Percentiles rank a stretch among this genome's conserved stretches.
Conservation (phyloP, 345 rosid genomes). For the Gossypium longicalyx region DNA sequence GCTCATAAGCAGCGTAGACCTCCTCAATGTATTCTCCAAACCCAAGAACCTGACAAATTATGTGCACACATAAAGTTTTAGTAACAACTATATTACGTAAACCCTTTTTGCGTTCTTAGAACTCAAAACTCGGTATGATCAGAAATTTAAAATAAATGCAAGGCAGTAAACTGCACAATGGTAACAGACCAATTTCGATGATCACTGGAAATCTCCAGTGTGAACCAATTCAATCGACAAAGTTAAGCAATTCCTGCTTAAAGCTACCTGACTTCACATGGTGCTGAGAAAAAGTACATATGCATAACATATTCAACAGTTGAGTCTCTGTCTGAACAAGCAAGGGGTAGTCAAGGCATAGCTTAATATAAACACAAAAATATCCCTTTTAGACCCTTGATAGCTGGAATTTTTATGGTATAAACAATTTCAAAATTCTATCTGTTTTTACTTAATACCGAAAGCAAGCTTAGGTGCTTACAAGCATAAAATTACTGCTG, state of each 20-base stretch:
- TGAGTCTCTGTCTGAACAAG: background rate
- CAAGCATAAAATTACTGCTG: background rate
- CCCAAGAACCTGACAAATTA: constrained; percentile 70
- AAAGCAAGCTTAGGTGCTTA: background rate
- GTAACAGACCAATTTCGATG: background rate
- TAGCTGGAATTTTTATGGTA: background rate
- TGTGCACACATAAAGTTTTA: background rate
- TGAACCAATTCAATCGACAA: background rate
- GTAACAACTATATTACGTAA: background rate
- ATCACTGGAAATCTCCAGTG: background rate
- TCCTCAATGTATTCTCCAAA: constrained; percentile 97
- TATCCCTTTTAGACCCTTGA: background rate
- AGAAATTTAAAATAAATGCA: background rate
- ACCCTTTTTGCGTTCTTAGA: background rate
- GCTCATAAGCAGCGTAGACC: constrained; percentile 98
- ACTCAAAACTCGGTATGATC: background rate
- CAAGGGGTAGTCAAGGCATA: background rate
- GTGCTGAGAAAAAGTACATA: background rate
- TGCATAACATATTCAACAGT: background rate
- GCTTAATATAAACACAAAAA: background rate
- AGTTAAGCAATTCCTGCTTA: background rate
- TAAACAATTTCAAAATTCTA: background rate
- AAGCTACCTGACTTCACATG: background rate
- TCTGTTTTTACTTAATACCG: background rate
- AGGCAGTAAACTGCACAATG: background rate